These are phyloP conservation scores for Apiospora hydei DNA, from an alignment of 2,329 filamentous ascomycete species.

Conservation along the genomic window DNA sequence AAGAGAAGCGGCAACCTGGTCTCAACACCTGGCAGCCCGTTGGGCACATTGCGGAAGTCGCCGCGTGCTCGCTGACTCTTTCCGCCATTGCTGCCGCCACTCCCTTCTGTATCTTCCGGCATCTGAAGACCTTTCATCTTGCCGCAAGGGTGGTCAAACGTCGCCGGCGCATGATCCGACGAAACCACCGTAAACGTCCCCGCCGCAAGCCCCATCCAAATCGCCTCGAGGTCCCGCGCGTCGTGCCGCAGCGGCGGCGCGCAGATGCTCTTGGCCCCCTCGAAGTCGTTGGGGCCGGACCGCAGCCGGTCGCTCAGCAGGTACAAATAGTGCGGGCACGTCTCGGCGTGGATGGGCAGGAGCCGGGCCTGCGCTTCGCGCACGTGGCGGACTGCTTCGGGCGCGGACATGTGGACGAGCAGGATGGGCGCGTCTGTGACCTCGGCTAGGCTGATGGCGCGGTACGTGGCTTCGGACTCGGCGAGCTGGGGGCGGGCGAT, in stretches of 20 bases:
- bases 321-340: constrained; percentile 63
- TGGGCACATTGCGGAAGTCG: constrained; percentile 64
- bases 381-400: constrained; percentile 54
- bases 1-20: constrained; percentile 59
- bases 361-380: constrained; percentile 55
- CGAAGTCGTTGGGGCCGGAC: constrained; percentile 52
- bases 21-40: constrained; percentile 65
- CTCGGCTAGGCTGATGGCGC: constrained; percentile 58
- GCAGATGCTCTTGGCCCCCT: constrained; percentile 63
- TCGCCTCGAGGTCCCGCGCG: constrained; percentile 53
- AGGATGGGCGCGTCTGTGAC: constrained; percentile 58
- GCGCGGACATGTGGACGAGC: constrained; percentile 60
- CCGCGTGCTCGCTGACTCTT: too few species aligned
- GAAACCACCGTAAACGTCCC: constrained; percentile 60
- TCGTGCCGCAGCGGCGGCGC: constrained; percentile 57
- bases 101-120: constrained; percentile 42
- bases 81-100: too few species aligned
- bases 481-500: constrained; percentile 56
- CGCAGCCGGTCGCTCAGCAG: constrained; percentile 59
- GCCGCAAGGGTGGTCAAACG: constrained; percentile 40
- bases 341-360: constrained; percentile 60
- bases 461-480: constrained; percentile 60
- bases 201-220: constrained; percentile 58
- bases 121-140: constrained; percentile 29
- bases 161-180: constrained; percentile 55